Evolutionary conservation across 768 basidiomycete genomes (phyloP).

Genomic region (Mycena albidolilacea): DNA sequence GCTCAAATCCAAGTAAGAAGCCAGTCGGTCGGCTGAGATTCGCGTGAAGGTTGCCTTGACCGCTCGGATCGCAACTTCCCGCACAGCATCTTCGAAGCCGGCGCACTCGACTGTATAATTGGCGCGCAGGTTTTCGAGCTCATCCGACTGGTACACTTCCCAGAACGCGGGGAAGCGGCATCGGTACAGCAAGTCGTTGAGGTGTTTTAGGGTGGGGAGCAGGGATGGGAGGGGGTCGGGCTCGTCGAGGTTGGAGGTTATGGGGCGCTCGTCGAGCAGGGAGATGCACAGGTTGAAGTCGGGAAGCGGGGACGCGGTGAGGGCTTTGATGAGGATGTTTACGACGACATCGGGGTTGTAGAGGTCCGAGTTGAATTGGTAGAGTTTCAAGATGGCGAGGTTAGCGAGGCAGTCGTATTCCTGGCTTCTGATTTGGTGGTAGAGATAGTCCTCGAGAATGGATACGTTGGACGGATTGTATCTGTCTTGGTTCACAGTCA

Average conservation of each 20-base stretch:
- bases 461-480: constrained; percentile 96
- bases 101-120: constrained; percentile 89
- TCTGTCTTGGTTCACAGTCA: constrained; percentile 72
- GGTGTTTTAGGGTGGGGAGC: constrained; percentile 75
- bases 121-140: constrained; percentile 80
- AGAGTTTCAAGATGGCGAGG: constrained; percentile 64
- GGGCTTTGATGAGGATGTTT: constrained; percentile 94
- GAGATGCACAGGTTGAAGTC: constrained; percentile 97
- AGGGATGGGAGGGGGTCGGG: constrained; percentile 84
- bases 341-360: constrained; percentile 94
- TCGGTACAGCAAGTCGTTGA: constrained; percentile 81
- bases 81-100: constrained; percentile 88
- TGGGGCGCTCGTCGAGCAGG: constrained; percentile 84
- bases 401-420: constrained; percentile 97
- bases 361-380: constrained; percentile 96
- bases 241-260: constrained; percentile 74
- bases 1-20: constrained; percentile 77
- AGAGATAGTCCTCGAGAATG: constrained; percentile 96
- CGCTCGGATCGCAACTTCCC: constrained; percentile 83
- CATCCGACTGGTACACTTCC: constrained; percentile 78
- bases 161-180: constrained; percentile 94
- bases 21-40: constrained; percentile 77
- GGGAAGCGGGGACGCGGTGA: constrained; percentile 87
- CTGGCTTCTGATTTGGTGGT: constrained; percentile 91
- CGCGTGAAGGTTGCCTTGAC: constrained; percentile 85